phyloP scores from a whole-genome alignment of 2,329 filamentous ascomycete genomes.

The Pyricularia grisea region DNA sequence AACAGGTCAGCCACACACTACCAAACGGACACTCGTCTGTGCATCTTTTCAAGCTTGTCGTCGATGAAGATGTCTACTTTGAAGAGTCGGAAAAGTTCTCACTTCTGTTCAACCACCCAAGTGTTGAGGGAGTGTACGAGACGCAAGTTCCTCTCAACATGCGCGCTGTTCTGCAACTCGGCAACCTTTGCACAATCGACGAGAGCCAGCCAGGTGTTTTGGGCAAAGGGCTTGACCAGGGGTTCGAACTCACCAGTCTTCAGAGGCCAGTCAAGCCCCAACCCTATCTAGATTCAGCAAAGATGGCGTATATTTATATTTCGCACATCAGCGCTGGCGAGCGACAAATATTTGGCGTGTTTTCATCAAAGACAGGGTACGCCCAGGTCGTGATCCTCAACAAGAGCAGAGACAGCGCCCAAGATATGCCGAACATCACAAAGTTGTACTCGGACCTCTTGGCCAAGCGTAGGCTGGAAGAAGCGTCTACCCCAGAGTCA shows the following conservation, averaged over 20 bases:
- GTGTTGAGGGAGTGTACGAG: conserved; percentile 96
- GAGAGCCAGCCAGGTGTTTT: conserved; percentile 83
- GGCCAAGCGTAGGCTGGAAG: conserved; percentile 53
- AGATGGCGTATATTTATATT: conserved; percentile 78
- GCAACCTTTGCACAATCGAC: conserved; percentile 88
- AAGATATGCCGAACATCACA: conserved; percentile 82
- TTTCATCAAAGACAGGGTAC: conserved; percentile 72
- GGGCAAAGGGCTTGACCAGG: conserved; percentile 84
- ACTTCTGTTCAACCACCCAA: conserved; percentile 79
- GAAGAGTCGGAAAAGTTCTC: conserved; percentile 76
- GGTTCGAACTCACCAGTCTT: conserved; percentile 77
- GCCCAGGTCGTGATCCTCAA: conserved; percentile 87
- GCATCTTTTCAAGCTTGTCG: conserved; percentile 87
- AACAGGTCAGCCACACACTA: conserved; percentile 87
- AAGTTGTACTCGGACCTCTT: conserved; percentile 79
- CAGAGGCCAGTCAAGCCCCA: conserved; percentile 53
- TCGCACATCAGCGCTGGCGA: conserved; percentile 90
- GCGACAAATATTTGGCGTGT: conserved; percentile 84
- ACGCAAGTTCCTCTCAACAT: conserved; percentile 81
- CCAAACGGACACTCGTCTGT: conserved; percentile 92
- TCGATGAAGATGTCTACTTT: conserved; percentile 81
- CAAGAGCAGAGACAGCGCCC: conserved; percentile 63
- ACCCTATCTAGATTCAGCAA: conserved; percentile 65
- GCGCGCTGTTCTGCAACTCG: conserved; percentile 79
- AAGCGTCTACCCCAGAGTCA: conserved; percentile 54